Evolutionary conservation across 352 stramenopile species (phyloP).

Genomic region (Phytopythium oedochilum): DNA sequence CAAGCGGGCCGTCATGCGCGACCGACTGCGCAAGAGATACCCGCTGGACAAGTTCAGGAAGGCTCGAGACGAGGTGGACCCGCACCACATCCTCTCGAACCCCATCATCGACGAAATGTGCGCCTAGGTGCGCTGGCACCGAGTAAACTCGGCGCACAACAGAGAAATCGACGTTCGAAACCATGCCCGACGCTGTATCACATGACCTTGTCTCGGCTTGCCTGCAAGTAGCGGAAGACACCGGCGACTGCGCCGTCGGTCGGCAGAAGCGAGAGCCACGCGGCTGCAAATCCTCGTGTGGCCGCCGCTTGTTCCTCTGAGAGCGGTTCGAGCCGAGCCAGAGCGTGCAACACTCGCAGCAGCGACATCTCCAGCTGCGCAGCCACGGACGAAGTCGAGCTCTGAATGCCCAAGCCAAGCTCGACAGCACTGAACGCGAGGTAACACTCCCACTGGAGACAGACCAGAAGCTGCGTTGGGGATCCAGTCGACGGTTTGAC

Average conservation of each 20-base stretch:
- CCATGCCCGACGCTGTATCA: not conserved
- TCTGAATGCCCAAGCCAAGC: constrained; percentile 8
- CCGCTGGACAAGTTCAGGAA: constrained; percentile 89
- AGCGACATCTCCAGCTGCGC: constrained; percentile 27
- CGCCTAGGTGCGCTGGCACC: constrained; percentile 10
- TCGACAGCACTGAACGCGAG: constrained; percentile 9
- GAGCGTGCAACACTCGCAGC: constrained; percentile 24
- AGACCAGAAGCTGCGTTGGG: constrained; percentile 17
- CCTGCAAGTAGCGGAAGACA: constrained; percentile 14
- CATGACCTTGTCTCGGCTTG: not conserved
- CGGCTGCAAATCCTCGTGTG: constrained; percentile 23
- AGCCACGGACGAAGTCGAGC: constrained; percentile 5
- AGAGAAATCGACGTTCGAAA: no score
- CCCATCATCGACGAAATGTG: constrained; percentile 82
- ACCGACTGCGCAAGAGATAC: constrained; percentile 79
- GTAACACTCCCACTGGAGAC: constrained; percentile 33
- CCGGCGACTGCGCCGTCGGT: constrained; percentile 10
- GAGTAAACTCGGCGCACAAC: no score
- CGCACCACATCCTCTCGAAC: constrained; percentile 92
- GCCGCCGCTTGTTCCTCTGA: constrained; percentile 9
- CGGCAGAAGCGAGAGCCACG: constrained; percentile 17
- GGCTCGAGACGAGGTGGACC: constrained; percentile 88
- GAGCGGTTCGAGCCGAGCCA: constrained; percentile 11
- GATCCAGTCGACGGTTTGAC: constrained; percentile 17
- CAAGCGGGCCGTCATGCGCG: constrained; percentile 48